Base-by-base conservation (phyloP, 257 asterid species). In the Phtheirospermum japonicum region DNA sequence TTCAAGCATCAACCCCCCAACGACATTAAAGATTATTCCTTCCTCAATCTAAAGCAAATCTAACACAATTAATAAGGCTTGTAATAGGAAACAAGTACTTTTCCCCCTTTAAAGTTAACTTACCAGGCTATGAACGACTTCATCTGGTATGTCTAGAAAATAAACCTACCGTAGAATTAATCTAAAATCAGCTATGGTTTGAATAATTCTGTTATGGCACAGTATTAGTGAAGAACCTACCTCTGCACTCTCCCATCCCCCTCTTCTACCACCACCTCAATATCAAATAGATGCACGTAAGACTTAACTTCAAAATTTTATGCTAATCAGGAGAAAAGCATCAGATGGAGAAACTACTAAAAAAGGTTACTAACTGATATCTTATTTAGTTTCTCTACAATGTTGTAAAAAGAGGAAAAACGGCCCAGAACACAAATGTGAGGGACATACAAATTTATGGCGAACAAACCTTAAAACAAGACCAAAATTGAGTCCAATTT, bases 1-100 rank as follows among this genome's bases (percentile, higher is more conserved):
- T 75, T 90, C 97, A 56, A 90, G 96, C 96, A 80, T 90, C 81
- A 90, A 78, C 32, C 95, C 97, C 12, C 97, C 96, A 66, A 96
- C 94, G 28, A 87, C 97, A 45, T 85, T 80, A 43, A 83, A 83
- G 70, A 75, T 66, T 20, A 82, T 69, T 42, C 85, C 97, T 71
- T 87, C 97, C 62, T 87, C 95, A 28, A 90, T 80, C 97, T 90
- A 75, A n/a, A 49, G 69, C 33, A 70, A 46, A 48, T 48, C 32
- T 39, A 53, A 13, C n/a, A 63, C 17, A 34, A 53, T 49, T 59
- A 70, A 58, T 63, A 56, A 73, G 68, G 53, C 26, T 19, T 37
- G 34, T 61, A 69, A 34, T 70, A 59, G 39, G 68, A 71, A 37
- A 14, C 4, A 20, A 66, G 9, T 33, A 19, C 18, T 34, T 17